Evolutionary conservation across 345 rosid species (phyloP), one percentile per base, ranked within the genome.

Genomic region (Nephelium lappaceum): DNA sequence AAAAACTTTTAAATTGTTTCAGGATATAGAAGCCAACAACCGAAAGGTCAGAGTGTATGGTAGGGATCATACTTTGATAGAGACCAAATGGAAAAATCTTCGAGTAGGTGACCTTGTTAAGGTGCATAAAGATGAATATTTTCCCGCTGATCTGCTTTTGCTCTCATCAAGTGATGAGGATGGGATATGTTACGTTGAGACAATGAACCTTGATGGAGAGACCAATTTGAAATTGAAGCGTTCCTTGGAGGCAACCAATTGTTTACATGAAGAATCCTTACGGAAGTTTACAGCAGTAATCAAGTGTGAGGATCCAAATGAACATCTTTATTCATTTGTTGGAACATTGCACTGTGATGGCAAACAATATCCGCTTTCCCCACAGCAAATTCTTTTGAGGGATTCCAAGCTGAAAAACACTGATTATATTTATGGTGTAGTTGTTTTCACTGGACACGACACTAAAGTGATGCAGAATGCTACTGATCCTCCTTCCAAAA

Each of bases 391-490:
- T 69, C 99, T 95, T 27, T 79, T 95, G 81, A 89, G 98, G 77
- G 99, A 88, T 73, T 95, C 99, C 4, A 93, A 90, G 86, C 88
- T 95, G 58, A 93, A 74, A 74, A 88, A 95, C 79, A 95, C 96
- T 0, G 97, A 91, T 6, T 87, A 82, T 49, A 7, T 92, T 7
- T 74, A 87, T 38, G 99, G 98, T 0, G 96, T 89, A 18, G 97
- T 91, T 77, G 83, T 95, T 77, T 92, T 93, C 80, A 93, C 99
- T 0, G 99, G 99, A 21, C 98, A 93, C 64, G 99, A 95, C 58
- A 86, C 99, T 1, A 95, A 95, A 86, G 97, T 95, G 83, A 93
- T 95, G 97, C 96, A 92, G 89, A 95, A 95, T 83, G 90, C 97
- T 53, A 87, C 81, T 4, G 84, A 90, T 75, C 97, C 99, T 45